Percentiles rank a stretch among this genome's conserved stretches.
These are phyloP conservation scores for Senecio squalidus DNA, from an alignment of 140 eudicot genomes.

Conservation along the genomic window DNA sequence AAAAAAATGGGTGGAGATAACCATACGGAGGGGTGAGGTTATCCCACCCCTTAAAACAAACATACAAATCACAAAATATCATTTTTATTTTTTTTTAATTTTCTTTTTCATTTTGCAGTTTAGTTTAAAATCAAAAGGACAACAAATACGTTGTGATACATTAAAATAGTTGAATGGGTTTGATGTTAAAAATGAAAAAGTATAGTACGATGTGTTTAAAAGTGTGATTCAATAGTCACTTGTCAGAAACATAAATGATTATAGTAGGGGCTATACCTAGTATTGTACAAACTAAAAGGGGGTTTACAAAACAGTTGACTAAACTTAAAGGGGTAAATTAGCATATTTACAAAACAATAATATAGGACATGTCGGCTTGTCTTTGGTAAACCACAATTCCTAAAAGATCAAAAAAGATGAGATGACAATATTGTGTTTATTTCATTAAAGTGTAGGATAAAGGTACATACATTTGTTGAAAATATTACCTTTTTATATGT, in stretches of 20 bases:
- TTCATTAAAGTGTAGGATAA: not conserved
- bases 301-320: not conserved
- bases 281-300: conserved; percentile 20
- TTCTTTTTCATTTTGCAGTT: too few species aligned
- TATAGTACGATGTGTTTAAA: conserved; percentile 10
- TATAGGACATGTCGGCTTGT: conserved; percentile 15
- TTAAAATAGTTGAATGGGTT: conserved; percentile 11
- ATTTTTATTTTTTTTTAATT: too few species aligned
- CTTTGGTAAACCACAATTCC: not conserved
- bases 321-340: conserved; percentile 23
- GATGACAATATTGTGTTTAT: conserved; percentile 1
- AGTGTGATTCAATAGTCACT: conserved; percentile 14
- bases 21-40: too few species aligned
- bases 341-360: conserved; percentile 15
- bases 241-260: conserved; percentile 13
- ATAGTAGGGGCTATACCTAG: conserved; percentile 17
- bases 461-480: not conserved
- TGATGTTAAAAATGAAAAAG: conserved; percentile 7
- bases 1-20: too few species aligned
- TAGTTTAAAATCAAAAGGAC: too few species aligned
- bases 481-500: not conserved
- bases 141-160: too few species aligned
- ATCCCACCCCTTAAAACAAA: too few species aligned
- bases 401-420: not conserved
- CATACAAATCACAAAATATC: too few species aligned